Conservation (phyloP, 23 red algal species). For the Agarophyton chilense region DNA sequence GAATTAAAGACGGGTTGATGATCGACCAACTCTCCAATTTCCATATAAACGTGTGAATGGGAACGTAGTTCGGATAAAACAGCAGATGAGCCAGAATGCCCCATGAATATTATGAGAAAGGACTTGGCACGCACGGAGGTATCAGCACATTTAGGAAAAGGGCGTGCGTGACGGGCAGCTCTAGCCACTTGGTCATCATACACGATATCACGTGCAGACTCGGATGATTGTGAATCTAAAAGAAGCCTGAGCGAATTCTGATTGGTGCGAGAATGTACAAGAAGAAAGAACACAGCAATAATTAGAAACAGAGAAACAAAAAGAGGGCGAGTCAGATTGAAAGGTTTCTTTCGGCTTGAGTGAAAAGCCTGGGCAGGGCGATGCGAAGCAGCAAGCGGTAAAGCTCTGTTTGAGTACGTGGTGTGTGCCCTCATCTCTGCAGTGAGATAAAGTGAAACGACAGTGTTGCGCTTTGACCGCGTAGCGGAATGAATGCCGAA, state of each 20-base stretch:
- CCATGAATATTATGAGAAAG: constrained; percentile 78
- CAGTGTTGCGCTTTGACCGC: neutral
- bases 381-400: neutral
- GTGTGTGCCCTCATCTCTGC: neutral
- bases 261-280: neutral
- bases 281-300: neutral
- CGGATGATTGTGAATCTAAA: neutral
- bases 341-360: neutral
- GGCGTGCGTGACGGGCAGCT: constrained; percentile 26
- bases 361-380: neutral
- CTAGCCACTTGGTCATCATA: constrained; percentile 16
- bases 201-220: neutral
- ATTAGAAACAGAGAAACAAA: neutral
- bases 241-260: neutral
- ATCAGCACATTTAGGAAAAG: constrained; percentile 37
- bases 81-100: constrained; percentile 67
- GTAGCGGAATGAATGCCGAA: neutral
- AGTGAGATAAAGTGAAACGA: neutral
- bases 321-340: neutral
- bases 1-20: constrained; percentile 44
- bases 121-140: constrained; percentile 21
- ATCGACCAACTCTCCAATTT: constrained; percentile 57
- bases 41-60: constrained; percentile 35
- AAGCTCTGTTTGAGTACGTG: neutral
- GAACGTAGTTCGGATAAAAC: constrained; percentile 58